Conservation (phyloP, 768 basidiomycete species). For the Podaxis sp. region DNA sequence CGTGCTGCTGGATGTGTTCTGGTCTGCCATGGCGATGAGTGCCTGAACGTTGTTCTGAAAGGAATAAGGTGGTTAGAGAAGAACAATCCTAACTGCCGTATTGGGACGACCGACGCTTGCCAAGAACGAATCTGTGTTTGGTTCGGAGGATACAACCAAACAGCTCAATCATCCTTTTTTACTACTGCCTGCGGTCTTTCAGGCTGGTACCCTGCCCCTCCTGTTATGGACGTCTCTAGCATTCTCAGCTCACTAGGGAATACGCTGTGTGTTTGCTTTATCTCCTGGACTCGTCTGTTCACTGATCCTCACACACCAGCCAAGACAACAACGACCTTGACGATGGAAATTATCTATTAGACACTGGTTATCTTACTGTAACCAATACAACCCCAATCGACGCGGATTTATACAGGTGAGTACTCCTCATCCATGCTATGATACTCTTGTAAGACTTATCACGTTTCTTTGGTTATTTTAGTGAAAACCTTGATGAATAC, state of each 20-base stretch:
- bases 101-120: background rate
- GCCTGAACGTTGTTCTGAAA: background rate
- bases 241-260: constrained; percentile 73
- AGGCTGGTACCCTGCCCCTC: background rate
- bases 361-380: constrained; percentile 80
- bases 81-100: background rate
- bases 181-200: constrained; percentile 14
- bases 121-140: constrained; percentile 10
- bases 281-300: constrained; percentile 1
- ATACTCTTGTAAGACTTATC: background rate
- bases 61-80: background rate
- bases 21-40: constrained; percentile 13
- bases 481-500: constrained; percentile 77
- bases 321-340: constrained; percentile 78
- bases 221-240: constrained; percentile 76
- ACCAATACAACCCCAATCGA: constrained; percentile 90
- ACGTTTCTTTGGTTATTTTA: constrained; percentile 27
- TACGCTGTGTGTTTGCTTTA: constrained; percentile 49
- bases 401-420: constrained; percentile 78
- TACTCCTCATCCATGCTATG: constrained; percentile 3
- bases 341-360: constrained; percentile 38
- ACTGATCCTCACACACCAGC: constrained; percentile 46
- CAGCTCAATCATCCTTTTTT: constrained; percentile 17
- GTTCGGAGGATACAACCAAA: constrained; percentile 21
- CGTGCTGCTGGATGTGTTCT: background rate